phyloP scores from a whole-genome alignment of 305 asterid species.

The Rubia peregrina region DNA sequence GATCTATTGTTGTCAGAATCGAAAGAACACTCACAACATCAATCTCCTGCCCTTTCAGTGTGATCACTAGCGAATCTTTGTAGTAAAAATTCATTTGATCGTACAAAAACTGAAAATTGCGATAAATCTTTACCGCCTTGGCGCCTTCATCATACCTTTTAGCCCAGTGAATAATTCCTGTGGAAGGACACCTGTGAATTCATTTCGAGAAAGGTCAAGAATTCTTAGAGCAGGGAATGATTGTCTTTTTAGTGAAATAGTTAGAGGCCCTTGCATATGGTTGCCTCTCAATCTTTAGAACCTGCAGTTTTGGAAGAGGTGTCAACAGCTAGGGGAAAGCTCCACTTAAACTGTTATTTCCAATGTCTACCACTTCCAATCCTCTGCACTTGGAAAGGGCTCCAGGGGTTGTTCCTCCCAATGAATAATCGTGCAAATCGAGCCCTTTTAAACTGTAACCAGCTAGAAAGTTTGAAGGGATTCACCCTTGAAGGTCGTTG shows the following conservation, averaged over 20 bases:
- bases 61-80: not conserved
- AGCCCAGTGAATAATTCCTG: slow-evolving; percentile 7
- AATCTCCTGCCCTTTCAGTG: not conserved
- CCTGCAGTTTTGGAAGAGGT: slow-evolving; percentile 20
- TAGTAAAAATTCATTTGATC: not conserved
- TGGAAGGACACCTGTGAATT: slow-evolving; percentile 10
- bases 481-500: slow-evolving; percentile 23
- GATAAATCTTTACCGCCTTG: not conserved
- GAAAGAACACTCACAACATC: slow-evolving; percentile 9
- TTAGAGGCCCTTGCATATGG: slow-evolving; percentile 17
- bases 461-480: slow-evolving; percentile 23
- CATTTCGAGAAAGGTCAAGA: slow-evolving; percentile 21
- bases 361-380: slow-evolving; percentile 23
- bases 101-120: not conserved
- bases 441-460: slow-evolving; percentile 26
- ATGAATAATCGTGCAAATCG: slow-evolving; percentile 28
- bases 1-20: slow-evolving; percentile 18
- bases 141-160: slow-evolving; percentile 15
- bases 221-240: slow-evolving; percentile 12
- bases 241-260: not conserved
- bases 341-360: slow-evolving; percentile 18
- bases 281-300: slow-evolving; percentile 26
- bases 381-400: slow-evolving; percentile 21
- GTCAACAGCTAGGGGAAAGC: slow-evolving; percentile 20
- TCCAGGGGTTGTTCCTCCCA: slow-evolving; percentile 28